Evolutionary conservation across 441 rosid species (phyloP).

Genomic region (Populus hybrid): DNA sequence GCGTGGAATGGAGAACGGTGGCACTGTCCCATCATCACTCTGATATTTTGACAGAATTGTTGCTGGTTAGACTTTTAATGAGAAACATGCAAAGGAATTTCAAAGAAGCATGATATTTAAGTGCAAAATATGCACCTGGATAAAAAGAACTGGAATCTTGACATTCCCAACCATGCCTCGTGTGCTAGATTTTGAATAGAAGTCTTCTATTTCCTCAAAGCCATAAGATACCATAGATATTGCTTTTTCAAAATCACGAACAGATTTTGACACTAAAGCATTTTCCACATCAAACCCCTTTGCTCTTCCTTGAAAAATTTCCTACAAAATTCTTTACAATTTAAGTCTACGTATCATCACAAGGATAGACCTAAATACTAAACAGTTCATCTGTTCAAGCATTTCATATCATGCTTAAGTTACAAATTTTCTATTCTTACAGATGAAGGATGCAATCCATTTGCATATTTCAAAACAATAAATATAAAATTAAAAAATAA

Average conservation of each 20-base stretch:
- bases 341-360: slow-evolving; percentile 22
- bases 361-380: slow-evolving; percentile 13
- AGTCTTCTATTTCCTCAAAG: slow-evolving; percentile 73
- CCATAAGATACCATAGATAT: slow-evolving; percentile 91
- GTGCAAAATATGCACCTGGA: slow-evolving; percentile 58
- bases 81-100: background rate
- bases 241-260: slow-evolving; percentile 89
- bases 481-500: background rate
- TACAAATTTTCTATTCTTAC: slow-evolving; percentile 3
- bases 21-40: slow-evolving; percentile 79
- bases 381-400: slow-evolving; percentile 8
- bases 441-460: slow-evolving; percentile 14
- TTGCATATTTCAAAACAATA: background rate
- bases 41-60: slow-evolving; percentile 38
- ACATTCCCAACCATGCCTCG: slow-evolving; percentile 63
- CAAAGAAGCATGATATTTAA: slow-evolving; percentile 16
- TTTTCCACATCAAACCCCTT: slow-evolving; percentile 85
- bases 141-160: slow-evolving; percentile 90
- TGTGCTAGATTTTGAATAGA: slow-evolving; percentile 79
- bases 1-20: slow-evolving; percentile 73
- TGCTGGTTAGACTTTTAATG: slow-evolving; percentile 22
- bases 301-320: slow-evolving; percentile 80
- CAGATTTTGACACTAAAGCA: slow-evolving; percentile 77
- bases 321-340: slow-evolving; percentile 42
- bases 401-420: background rate